Evolutionary conservation across 148 eudicot species (phyloP).

Genomic region (Diospyros lotus): DNA sequence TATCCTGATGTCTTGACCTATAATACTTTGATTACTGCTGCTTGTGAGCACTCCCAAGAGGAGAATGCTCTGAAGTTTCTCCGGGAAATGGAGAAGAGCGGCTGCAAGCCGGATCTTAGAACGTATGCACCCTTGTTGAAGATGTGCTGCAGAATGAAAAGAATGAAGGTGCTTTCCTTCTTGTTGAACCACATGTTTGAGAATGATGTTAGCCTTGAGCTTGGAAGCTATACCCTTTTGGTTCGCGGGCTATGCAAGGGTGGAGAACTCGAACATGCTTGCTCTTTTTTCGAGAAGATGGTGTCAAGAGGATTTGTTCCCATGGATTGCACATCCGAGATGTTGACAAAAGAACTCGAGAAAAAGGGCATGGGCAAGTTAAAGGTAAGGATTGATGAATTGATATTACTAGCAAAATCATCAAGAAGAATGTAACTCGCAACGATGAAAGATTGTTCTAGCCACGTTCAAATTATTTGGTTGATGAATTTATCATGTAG

Average conservation of each 20-base stretch:
- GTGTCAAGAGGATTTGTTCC: conserved; percentile 61
- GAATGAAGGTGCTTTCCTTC: conserved; percentile 71
- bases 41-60: conserved; percentile 50
- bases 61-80: conserved; percentile 71
- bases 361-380: conserved; percentile 53
- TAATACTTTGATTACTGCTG: conserved; percentile 58
- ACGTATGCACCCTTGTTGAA: conserved; percentile 71
- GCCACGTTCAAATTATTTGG: not conserved
- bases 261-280: conserved; percentile 64
- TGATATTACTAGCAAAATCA: conserved; percentile 38
- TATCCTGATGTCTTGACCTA: conserved; percentile 50
- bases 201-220: conserved; percentile 58
- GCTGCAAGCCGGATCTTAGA: conserved; percentile 44
- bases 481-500: not conserved
- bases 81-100: conserved; percentile 53
- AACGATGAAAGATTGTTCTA: not conserved
- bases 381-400: conserved; percentile 43
- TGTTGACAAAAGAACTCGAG: conserved; percentile 51
- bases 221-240: conserved; percentile 60
- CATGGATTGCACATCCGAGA: conserved; percentile 31
- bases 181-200: conserved; percentile 70
- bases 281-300: conserved; percentile 53
- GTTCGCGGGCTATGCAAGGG: conserved; percentile 47
- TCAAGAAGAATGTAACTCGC: not conserved
- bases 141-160: conserved; percentile 66